These are phyloP conservation scores for Lecanosticta acicola DNA, from an alignment of 2,329 filamentous ascomycete species.

Conservation along the genomic window DNA sequence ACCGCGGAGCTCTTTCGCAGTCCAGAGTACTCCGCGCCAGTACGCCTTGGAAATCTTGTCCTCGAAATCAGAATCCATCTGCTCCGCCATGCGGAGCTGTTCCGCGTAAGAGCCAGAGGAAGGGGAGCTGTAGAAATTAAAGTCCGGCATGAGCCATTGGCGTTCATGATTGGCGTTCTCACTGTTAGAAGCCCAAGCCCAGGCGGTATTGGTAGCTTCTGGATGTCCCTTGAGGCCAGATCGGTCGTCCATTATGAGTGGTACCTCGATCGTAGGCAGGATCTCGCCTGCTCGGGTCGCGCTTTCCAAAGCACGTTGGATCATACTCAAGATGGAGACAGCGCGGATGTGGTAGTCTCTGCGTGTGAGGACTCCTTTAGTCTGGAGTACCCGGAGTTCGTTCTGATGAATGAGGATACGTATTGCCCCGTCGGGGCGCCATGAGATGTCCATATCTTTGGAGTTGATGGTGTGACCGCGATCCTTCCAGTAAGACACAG, in stretches of 20 bases:
- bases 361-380: conserved; percentile 6
- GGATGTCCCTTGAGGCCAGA: conserved; percentile 11
- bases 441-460: conserved; percentile 18
- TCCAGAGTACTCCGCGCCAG: conserved; percentile 25
- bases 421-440: conserved; percentile 8
- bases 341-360: conserved; percentile 10
- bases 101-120: conserved; percentile 12
- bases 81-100: conserved; percentile 19
- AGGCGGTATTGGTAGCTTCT: conserved; percentile 15
- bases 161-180: conserved; percentile 30
- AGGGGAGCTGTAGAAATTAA: conserved; percentile 45
- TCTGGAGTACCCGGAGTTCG: conserved; percentile 15
- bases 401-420: conserved; percentile 17
- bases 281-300: conserved; percentile 13
- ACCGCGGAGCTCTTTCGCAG: conserved; percentile 22
- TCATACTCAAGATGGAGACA: conserved; percentile 10
- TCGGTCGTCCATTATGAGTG: conserved; percentile 14
- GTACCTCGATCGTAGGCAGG: conserved; percentile 18
- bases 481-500: conserved; percentile 19
- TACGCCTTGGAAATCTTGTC: conserved; percentile 24
- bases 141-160: conserved; percentile 49
- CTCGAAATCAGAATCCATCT: conserved; percentile 14
- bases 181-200: conserved; percentile 17
- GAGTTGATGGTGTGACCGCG: conserved; percentile 15
- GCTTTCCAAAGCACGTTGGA: conserved; percentile 15